phyloP scores from a whole-genome alignment of 345 rosid species.

The Citrus sp. region DNA sequence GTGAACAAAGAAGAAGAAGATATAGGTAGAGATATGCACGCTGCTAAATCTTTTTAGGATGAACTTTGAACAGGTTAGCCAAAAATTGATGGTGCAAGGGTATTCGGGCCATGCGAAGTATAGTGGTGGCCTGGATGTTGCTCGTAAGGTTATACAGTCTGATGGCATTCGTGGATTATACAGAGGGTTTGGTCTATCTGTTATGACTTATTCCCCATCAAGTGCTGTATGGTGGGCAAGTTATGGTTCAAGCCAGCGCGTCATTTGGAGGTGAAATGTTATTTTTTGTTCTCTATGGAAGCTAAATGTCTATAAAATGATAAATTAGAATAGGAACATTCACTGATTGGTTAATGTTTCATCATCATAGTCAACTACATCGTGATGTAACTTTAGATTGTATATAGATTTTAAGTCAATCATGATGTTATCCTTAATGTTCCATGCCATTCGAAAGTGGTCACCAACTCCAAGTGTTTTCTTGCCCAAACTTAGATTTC shows the following conservation, averaged over 20 bases:
- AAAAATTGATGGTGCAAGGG: conserved; percentile 98
- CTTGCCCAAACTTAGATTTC: background rate
- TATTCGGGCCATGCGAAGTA: conserved; percentile 86
- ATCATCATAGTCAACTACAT: background rate
- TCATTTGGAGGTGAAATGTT: conserved; percentile 76
- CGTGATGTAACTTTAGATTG: background rate
- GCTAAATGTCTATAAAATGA: background rate
- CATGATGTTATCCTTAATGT: background rate
- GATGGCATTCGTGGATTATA: conserved; percentile 88
- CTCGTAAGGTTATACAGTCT: conserved; percentile 64
- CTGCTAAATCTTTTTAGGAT: conserved; percentile 8
- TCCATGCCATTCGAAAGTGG: background rate
- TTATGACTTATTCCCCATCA: conserved; percentile 92
- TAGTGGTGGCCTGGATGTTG: conserved; percentile 92
- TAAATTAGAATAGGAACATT: background rate
- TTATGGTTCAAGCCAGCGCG: conserved; percentile 94
- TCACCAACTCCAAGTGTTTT: background rate
- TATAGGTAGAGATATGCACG: background rate
- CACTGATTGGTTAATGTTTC: background rate
- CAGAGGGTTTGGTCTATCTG: conserved; percentile 93
- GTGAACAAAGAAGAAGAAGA: background rate
- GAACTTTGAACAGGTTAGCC: conserved; percentile 66
- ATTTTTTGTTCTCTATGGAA: conserved; percentile 3
- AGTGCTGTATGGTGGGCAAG: conserved; percentile 99
- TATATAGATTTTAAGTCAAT: background rate